A percentile compares a stretch with the other conserved stretches of the same genome.
Evolutionary conservation across 805 yeast genomes (phyloP).

Genomic region (Kazachstania viticola): DNA sequence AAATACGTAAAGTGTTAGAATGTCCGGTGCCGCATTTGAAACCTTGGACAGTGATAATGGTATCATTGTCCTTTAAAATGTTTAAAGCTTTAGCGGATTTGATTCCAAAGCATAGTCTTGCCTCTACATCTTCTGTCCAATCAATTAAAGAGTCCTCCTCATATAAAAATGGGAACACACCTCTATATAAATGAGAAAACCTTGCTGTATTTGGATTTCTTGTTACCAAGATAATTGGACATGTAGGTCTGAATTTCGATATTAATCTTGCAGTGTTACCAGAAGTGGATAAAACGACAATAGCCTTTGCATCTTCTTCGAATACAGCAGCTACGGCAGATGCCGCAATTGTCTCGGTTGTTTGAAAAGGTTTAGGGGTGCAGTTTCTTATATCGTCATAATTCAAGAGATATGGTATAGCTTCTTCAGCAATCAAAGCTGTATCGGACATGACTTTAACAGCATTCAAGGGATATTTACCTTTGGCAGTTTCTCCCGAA

Average conservation of each 20-base stretch:
- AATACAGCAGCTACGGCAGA: slow-evolving; percentile 94
- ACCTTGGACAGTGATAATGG: slow-evolving; percentile 92
- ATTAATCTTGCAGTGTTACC: slow-evolving; percentile 93
- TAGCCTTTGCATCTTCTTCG: slow-evolving; percentile 95
- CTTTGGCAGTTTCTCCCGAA: slow-evolving; percentile 99
- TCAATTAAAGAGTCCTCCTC: slow-evolving; percentile 43
- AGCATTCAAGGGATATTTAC: slow-evolving; percentile 95
- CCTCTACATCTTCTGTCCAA: slow-evolving; percentile 96
- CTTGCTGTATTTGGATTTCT: slow-evolving; percentile 90
- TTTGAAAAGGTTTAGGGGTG: slow-evolving; percentile 79
- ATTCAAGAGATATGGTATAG: slow-evolving; percentile 74
- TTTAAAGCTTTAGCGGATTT: slow-evolving; percentile 79
- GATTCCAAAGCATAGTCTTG: slow-evolving; percentile 87
- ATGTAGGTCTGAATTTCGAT: slow-evolving; percentile 94
- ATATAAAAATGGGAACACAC: slow-evolving; percentile 95
- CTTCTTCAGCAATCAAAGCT: slow-evolving; percentile 90
- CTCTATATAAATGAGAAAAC: slow-evolving; percentile 92
- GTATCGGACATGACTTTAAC: slow-evolving; percentile 99
- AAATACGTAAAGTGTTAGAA: slow-evolving; percentile 94
- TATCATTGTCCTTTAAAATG: slow-evolving; percentile 75
- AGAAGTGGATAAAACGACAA: slow-evolving; percentile 87
- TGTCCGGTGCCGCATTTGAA: slow-evolving; percentile 98
- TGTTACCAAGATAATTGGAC: slow-evolving; percentile 96
- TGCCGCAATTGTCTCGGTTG: slow-evolving; percentile 93
- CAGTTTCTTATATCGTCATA: slow-evolving; percentile 82